phyloP scores from a whole-genome alignment of 768 basidiomycete species.

The Kwoniella shandongensis region DNA sequence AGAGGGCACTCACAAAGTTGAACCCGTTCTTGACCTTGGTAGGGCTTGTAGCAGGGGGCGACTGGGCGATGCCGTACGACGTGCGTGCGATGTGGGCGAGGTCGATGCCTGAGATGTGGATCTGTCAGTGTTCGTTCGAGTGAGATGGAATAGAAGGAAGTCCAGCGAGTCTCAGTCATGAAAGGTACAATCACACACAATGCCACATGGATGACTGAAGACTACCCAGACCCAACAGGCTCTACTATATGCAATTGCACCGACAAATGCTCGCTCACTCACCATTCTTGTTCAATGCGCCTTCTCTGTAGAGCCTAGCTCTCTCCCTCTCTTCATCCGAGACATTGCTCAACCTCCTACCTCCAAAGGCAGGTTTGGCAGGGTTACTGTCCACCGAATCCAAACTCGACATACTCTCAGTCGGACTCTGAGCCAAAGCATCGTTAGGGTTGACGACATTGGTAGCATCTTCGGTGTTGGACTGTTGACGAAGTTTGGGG shows the following conservation, averaged over 20 bases:
- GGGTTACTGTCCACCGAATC: slow-evolving; percentile 20
- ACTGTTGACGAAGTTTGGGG: background rate
- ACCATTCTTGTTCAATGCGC: slow-evolving; percentile 63
- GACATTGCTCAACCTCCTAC: slow-evolving; percentile 55
- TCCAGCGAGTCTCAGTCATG: too few relatives aligned
- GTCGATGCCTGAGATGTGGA: slow-evolving; percentile 56
- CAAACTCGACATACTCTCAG: slow-evolving; percentile 22
- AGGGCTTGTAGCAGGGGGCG: slow-evolving; percentile 58
- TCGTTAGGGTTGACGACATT: too few relatives aligned
- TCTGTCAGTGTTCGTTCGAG: too few relatives aligned
- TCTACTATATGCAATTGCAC: too few relatives aligned
- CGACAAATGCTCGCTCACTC: slow-evolving; percentile 10
- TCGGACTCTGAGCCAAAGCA: slow-evolving; percentile 7
- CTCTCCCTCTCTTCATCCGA: slow-evolving; percentile 67
- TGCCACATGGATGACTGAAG: too few relatives aligned
- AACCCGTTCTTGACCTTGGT: slow-evolving; percentile 40
- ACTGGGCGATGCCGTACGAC: slow-evolving; percentile 63
- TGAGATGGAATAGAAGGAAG: background rate
- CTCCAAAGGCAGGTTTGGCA: slow-evolving; percentile 41
- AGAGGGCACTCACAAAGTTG: slow-evolving; percentile 8
- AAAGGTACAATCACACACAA: too few relatives aligned
- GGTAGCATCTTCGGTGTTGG: background rate
- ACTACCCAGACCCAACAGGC: too few relatives aligned
- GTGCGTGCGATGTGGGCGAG: slow-evolving; percentile 79
- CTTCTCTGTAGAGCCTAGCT: slow-evolving; percentile 67